Conservation (phyloP, 2,329 filamentous ascomycete species). For the Calonectria pteridis region DNA sequence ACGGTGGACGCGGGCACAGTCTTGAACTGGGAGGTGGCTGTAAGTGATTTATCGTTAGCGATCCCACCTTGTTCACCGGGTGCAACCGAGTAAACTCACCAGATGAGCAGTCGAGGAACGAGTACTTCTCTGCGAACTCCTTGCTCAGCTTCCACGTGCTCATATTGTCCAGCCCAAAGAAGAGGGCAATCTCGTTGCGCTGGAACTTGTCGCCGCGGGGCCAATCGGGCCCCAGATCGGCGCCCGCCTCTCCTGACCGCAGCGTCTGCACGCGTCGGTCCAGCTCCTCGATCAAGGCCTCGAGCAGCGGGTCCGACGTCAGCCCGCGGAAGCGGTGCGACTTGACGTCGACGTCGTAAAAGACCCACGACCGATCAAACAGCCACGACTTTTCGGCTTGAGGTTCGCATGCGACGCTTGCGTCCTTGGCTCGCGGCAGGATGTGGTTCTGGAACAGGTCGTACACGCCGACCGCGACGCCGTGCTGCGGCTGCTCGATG, state of each 20-base stretch:
- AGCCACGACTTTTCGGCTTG: neutral
- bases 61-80: too few species aligned
- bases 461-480: neutral
- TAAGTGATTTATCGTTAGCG: neutral
- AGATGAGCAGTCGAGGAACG: neutral
- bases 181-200: neutral
- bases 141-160: conserved; percentile 1
- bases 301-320: neutral
- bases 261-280: neutral
- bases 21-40: neutral
- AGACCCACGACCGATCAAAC: neutral
- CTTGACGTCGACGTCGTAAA: neutral
- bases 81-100: neutral
- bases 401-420: neutral
- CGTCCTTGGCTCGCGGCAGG: neutral
- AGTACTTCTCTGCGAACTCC: neutral
- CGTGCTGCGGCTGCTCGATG: neutral
- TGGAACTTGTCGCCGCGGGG: neutral
- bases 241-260: neutral
- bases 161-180: neutral
- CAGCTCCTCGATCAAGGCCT: neutral
- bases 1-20: neutral
- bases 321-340: neutral
- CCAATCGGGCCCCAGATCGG: neutral
- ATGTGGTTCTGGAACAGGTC: conserved; percentile 4